Conservation (phyloP, 495 filamentous ascomycete species). For the Penicillium coffeae region DNA sequence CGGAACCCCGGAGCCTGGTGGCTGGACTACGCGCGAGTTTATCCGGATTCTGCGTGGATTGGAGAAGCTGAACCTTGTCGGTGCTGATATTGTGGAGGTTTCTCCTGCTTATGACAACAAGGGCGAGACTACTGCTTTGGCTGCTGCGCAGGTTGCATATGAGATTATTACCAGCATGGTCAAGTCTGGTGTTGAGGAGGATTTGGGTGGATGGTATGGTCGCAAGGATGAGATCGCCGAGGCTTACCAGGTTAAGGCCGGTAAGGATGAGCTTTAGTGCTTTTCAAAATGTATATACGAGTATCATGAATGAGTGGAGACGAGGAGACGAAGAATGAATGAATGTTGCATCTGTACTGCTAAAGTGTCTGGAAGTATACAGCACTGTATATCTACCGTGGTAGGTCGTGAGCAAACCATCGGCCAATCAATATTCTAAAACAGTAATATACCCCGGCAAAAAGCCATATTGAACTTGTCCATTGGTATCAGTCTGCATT, state of each 20-base stretch:
- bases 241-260: slow-evolving; percentile 10
- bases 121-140: slow-evolving; percentile 79
- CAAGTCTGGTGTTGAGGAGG: slow-evolving; percentile 54
- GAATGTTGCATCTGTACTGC: too few relatives aligned
- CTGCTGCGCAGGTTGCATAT: slow-evolving; percentile 77
- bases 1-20: slow-evolving; percentile 69
- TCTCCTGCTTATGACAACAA: slow-evolving; percentile 80
- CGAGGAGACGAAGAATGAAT: slow-evolving; percentile 11
- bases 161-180: slow-evolving; percentile 81
- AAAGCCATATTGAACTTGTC: slow-evolving; percentile 8
- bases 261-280: slow-evolving; percentile 43
- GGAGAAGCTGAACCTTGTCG: slow-evolving; percentile 66
- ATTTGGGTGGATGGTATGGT: slow-evolving; percentile 46
- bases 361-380: too few relatives aligned
- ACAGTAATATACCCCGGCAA: too few relatives aligned
- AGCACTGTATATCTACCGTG: too few relatives aligned
- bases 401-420: too few relatives aligned
- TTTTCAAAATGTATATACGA: slow-evolving; percentile 13
- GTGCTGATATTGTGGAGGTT: slow-evolving; percentile 81
- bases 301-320: slow-evolving; percentile 12
- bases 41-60: slow-evolving; percentile 66
- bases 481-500: too few relatives aligned
- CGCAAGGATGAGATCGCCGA: slow-evolving; percentile 20
- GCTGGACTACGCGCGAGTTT: slow-evolving; percentile 71
- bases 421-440: not conserved